A percentile compares a stretch with the other conserved stretches of the same genome.
phyloP scores from a whole-genome alignment of 2,329 filamentous ascomycete species.

The Aureobasidium sp. region DNA sequence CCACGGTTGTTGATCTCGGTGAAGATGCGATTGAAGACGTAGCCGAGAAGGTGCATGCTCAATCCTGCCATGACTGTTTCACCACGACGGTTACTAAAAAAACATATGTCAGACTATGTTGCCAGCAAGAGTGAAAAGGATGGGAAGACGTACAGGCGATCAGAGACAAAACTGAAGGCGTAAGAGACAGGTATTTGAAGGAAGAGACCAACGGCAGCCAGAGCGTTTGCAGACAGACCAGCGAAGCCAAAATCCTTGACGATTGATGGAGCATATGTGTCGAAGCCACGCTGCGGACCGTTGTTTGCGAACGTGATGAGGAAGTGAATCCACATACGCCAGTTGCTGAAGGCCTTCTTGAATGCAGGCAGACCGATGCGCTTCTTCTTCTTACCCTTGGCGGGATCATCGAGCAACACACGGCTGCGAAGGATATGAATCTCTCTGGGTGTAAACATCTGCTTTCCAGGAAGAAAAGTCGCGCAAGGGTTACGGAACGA shows the following conservation, averaged over 20 bases:
- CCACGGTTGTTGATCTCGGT: conserved; percentile 39
- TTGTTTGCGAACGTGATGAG: conserved; percentile 30
- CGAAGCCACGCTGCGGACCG: conserved; percentile 27
- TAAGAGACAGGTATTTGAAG: conserved; percentile 44
- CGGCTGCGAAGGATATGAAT: conserved; percentile 26
- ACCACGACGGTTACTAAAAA: conserved; percentile 40
- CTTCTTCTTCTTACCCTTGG: conserved; percentile 27
- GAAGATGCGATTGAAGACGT: conserved; percentile 49
- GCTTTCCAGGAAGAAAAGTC: conserved; percentile 23
- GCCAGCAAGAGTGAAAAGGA: background rate
- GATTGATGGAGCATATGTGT: conserved; percentile 30
- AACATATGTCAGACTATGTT: background rate
- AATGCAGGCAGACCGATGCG: conserved; percentile 27
- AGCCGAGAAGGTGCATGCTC: conserved; percentile 44
- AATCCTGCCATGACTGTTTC: conserved; percentile 48
- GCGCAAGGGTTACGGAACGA: conserved; percentile 27
- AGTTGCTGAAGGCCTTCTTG: conserved; percentile 28
- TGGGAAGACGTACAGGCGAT: conserved; percentile 42
- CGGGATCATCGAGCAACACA: conserved; percentile 27
- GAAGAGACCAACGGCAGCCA: conserved; percentile 31
- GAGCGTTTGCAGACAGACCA: conserved; percentile 27
- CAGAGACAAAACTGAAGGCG: conserved; percentile 47
- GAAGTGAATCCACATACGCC: conserved; percentile 30
- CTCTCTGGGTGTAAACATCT: conserved; percentile 27
- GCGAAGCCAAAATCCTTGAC: conserved; percentile 26